Evolutionary conservation across 2,329 filamentous ascomycete species (phyloP).

Genomic region (Aspergillus fumigatus): DNA sequence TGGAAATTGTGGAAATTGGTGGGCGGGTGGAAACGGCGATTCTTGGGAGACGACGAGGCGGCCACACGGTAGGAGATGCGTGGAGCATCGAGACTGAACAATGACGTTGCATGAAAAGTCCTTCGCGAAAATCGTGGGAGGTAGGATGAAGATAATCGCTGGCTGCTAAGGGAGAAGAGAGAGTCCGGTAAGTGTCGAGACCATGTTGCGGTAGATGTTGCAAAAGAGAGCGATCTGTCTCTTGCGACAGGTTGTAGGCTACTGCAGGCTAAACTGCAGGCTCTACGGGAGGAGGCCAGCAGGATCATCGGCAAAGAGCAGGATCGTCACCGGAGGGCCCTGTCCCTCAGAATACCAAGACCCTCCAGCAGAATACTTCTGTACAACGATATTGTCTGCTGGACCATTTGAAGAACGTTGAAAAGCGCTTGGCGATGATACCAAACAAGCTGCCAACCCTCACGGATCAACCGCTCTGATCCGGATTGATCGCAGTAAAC

Average conservation of each 20-base stretch:
- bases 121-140: conserved; percentile 8
- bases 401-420: conserved; percentile 12
- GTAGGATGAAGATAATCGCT: conserved; percentile 3
- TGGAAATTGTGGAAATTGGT: conserved; percentile 70
- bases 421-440: background rate
- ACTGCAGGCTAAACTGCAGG: conserved; percentile 32
- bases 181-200: conserved; percentile 8
- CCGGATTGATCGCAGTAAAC: background rate
- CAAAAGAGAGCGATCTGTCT: conserved; percentile 16
- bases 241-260: conserved; percentile 25
- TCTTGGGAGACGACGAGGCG: conserved; percentile 71
- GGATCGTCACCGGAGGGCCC: conserved; percentile 16
- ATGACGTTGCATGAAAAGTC: conserved; percentile 27
- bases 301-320: conserved; percentile 27
- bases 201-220: conserved; percentile 5
- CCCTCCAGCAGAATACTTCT: conserved; percentile 10
- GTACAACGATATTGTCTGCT: conserved; percentile 3
- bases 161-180: conserved; percentile 5
- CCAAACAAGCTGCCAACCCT: background rate
- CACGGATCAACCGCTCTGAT: background rate
- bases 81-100: conserved; percentile 22
- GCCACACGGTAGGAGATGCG: conserved; percentile 64
- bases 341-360: conserved; percentile 16
- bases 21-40: conserved; percentile 62
- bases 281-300: conserved; percentile 26